A percentile compares a stretch with the other conserved stretches of the same genome.
Evolutionary conservation across 352 stramenopile genomes (phyloP).

Genomic region (Phytophthora melonis): DNA sequence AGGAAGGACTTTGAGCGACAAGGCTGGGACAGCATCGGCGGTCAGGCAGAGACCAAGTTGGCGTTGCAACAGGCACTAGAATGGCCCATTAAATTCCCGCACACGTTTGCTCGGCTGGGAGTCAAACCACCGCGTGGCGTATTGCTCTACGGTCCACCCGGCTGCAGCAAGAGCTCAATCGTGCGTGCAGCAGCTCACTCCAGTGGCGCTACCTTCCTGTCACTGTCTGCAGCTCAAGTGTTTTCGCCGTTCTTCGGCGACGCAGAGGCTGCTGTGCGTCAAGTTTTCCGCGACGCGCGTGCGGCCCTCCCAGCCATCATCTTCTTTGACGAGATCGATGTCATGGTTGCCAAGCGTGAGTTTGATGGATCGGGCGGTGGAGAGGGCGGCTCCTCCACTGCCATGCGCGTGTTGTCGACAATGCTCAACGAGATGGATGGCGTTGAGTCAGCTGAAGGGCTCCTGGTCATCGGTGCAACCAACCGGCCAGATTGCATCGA

Average conservation of each 20-base stretch:
- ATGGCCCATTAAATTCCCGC: constrained; percentile 86
- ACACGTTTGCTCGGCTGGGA: constrained; percentile 77
- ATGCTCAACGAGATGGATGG: constrained; percentile 99
- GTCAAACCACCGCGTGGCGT: constrained; percentile 83
- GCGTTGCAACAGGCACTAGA: constrained; percentile 88
- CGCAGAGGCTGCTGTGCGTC: constrained; percentile 82
- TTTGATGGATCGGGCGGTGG: constrained; percentile 56
- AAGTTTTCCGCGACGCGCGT: constrained; percentile 83
- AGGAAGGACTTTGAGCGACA: constrained; percentile 70
- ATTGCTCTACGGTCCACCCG: constrained; percentile 90
- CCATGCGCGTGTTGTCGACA: constrained; percentile 95
- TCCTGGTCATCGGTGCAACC: constrained; percentile 98
- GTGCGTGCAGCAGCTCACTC: constrained; percentile 83
- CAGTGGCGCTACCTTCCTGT: constrained; percentile 87
- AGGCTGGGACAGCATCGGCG: constrained; percentile 82
- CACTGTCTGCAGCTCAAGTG: constrained; percentile 86
- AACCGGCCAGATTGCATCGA: constrained; percentile 98
- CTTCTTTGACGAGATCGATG: constrained; percentile 93
- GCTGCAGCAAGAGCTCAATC: constrained; percentile 93
- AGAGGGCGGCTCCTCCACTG: constrained; percentile 64
- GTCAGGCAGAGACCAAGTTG: constrained; percentile 74
- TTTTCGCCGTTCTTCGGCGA: constrained; percentile 92
- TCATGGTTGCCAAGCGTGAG: constrained; percentile 84
- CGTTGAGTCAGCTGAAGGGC: constrained; percentile 93
- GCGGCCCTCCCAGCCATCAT: constrained; percentile 90